These are phyloP conservation scores for Sphaerobolus stellatus DNA, from an alignment of 1,284 basidiomycete species.

Conservation along the genomic window DNA sequence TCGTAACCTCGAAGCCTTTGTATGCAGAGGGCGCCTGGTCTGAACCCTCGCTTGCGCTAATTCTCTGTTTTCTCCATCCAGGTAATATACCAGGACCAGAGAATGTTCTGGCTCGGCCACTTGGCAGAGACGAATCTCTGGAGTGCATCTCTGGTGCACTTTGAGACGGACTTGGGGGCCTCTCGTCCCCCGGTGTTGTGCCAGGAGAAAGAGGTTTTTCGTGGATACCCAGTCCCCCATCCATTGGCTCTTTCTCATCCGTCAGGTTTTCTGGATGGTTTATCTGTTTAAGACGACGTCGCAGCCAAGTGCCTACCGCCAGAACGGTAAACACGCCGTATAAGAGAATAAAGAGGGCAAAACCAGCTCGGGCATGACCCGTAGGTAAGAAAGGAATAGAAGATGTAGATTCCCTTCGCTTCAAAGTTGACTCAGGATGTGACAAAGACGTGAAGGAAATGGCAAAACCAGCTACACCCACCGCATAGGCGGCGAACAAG, in stretches of 20 bases:
- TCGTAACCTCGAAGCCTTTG: constrained; percentile 64
- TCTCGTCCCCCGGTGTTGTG: too few species aligned
- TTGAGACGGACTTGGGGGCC: constrained; percentile 10
- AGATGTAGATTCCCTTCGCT: constrained; percentile 31
- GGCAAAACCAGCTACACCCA: constrained; percentile 61
- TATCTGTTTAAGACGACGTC: background rate
- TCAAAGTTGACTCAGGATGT: constrained; percentile 19
- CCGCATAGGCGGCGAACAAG: constrained; percentile 52
- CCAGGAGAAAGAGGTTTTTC: too few species aligned
- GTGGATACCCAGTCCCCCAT: constrained; percentile 1
- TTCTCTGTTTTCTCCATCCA: constrained; percentile 17
- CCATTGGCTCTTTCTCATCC: background rate
- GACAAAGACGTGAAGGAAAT: constrained; percentile 62
- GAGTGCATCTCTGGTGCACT: constrained; percentile 11
- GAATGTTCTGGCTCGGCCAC: constrained; percentile 51
- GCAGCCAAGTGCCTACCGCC: constrained; percentile 33
- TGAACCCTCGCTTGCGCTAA: constrained; percentile 1
- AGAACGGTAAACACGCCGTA: constrained; percentile 56
- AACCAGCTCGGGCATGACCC: constrained; percentile 57
- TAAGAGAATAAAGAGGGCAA: constrained; percentile 58
- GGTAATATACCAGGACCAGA: constrained; percentile 49
- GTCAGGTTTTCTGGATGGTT: background rate
- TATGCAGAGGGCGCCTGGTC: background rate
- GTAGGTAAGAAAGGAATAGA: constrained; percentile 49
- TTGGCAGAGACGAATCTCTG: constrained; percentile 47